phyloP scores from a whole-genome alignment of 2,329 filamentous ascomycete species.

The Botrytis porri region DNA sequence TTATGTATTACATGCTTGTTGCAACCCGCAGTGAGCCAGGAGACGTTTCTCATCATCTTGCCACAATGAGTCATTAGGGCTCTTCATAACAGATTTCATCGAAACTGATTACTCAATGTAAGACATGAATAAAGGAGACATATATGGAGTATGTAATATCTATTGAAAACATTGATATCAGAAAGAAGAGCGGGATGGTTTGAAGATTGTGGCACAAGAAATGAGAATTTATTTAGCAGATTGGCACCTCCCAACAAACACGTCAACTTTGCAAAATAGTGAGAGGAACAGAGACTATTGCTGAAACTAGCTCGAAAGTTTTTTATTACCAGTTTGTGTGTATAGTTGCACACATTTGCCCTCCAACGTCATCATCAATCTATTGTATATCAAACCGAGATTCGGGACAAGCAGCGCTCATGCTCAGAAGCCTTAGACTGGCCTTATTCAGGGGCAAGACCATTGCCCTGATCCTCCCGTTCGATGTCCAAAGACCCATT shows the following conservation, averaged over 20 bases:
- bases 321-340: not conserved
- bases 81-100: not conserved
- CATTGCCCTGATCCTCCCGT: not conserved
- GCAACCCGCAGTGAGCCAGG: not conserved
- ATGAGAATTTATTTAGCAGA: not conserved
- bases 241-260: not conserved
- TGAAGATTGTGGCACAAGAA: not conserved
- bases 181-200: not conserved
- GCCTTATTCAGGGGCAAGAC: not conserved
- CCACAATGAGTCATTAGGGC: not conserved
- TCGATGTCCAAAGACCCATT: not conserved
- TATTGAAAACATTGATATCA: not conserved
- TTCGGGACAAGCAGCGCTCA: not conserved
- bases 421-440: not conserved
- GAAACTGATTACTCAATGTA: not conserved
- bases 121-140: not conserved
- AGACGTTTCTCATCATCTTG: not conserved
- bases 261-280: not conserved
- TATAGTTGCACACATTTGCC: no score
- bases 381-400: not conserved
- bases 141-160: not conserved
- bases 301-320: not conserved
- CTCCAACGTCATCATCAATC: not conserved
- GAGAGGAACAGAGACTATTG: not conserved
- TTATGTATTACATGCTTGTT: not conserved